Percentiles rank a stretch among this genome's conserved stretches.
These are phyloP conservation scores for Haplosporangium gracile DNA, from an alignment of 192 early-diverging fungal genomes.

Conservation along the genomic window DNA sequence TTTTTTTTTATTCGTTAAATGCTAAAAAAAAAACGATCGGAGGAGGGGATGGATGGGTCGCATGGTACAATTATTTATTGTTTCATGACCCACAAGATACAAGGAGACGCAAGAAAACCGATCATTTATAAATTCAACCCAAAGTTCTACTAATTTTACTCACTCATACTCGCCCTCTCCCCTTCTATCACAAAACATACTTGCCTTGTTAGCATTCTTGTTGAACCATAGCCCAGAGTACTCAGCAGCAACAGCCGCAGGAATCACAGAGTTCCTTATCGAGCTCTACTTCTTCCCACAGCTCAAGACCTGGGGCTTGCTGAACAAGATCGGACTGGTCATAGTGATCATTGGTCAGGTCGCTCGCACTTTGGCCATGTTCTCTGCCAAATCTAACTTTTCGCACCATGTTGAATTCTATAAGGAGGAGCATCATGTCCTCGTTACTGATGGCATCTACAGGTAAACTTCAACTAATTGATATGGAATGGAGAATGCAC, in stretches of 20 bases:
- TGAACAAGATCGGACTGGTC: conserved; percentile 64
- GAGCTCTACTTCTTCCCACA: conserved; percentile 74
- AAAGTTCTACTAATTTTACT: neutral
- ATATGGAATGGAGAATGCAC: too few species aligned
- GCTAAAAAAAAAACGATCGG: neutral
- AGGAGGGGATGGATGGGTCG: neutral
- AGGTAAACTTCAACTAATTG: conserved; percentile 54
- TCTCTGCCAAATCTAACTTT: conserved; percentile 91
- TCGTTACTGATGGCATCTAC: conserved; percentile 93
- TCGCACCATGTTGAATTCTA: conserved; percentile 83
- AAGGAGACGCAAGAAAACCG: neutral
- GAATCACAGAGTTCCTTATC: conserved; percentile 77
- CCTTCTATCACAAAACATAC: conserved; percentile 39
- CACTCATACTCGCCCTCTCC: conserved; percentile 23
- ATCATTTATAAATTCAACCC: neutral
- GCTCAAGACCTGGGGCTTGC: conserved; percentile 62
- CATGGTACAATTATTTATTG: neutral
- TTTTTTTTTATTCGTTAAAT: neutral
- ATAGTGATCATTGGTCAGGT: conserved; percentile 78
- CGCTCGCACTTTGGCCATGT: conserved; percentile 88
- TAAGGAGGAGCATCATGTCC: conserved; percentile 77
- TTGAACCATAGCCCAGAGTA: conserved; percentile 82
- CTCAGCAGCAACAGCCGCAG: conserved; percentile 73
- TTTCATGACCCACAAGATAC: neutral
- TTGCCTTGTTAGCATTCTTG: conserved; percentile 70